phyloP scores from a whole-genome alignment of 768 basidiomycete species.

The Chalciporus piperatus region DNA sequence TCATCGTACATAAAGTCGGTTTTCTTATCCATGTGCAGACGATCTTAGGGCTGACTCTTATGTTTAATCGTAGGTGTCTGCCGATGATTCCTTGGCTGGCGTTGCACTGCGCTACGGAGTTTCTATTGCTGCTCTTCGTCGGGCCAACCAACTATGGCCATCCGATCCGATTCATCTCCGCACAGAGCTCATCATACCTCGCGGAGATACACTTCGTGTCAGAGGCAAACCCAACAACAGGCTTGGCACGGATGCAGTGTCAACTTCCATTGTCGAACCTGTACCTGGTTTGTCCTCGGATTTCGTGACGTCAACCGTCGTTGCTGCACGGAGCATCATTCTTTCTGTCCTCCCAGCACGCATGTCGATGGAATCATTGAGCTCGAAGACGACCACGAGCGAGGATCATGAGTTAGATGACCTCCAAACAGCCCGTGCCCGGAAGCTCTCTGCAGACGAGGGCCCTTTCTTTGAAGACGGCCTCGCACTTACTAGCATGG shows the following conservation, averaged over 20 bases:
- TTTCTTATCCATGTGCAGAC: neutral
- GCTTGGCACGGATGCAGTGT: neutral
- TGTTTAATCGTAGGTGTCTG: slow-evolving; percentile 49
- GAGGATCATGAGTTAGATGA: slow-evolving; percentile 30
- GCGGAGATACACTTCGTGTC: slow-evolving; percentile 5
- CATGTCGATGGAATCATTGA: slow-evolving; percentile 29
- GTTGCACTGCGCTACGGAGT: slow-evolving; percentile 90
- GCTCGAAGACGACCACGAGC: slow-evolving; percentile 24
- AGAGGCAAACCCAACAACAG: slow-evolving; percentile 3
- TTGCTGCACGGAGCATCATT: slow-evolving; percentile 20
- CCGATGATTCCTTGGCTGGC: slow-evolving; percentile 79
- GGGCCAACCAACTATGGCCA: slow-evolving; percentile 91
- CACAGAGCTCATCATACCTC: slow-evolving; percentile 75
- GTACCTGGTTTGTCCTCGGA: slow-evolving; percentile 5
- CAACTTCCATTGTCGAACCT: neutral
- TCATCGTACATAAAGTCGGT: slow-evolving; percentile 20
- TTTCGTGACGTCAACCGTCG: slow-evolving; percentile 16
- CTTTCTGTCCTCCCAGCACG: slow-evolving; percentile 27
- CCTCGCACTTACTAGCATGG: slow-evolving; percentile 16
- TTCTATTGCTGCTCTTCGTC: slow-evolving; percentile 74
- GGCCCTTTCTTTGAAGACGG: slow-evolving; percentile 4
- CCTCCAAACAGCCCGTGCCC: slow-evolving; percentile 2
- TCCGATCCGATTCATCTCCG: slow-evolving; percentile 91
- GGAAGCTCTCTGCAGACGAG: neutral
- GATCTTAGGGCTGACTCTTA: neutral